A percentile compares a stretch with the other conserved stretches of the same genome.
phyloP scores from a whole-genome alignment of 768 basidiomycete species.

The Termitomyces sp. region DNA sequence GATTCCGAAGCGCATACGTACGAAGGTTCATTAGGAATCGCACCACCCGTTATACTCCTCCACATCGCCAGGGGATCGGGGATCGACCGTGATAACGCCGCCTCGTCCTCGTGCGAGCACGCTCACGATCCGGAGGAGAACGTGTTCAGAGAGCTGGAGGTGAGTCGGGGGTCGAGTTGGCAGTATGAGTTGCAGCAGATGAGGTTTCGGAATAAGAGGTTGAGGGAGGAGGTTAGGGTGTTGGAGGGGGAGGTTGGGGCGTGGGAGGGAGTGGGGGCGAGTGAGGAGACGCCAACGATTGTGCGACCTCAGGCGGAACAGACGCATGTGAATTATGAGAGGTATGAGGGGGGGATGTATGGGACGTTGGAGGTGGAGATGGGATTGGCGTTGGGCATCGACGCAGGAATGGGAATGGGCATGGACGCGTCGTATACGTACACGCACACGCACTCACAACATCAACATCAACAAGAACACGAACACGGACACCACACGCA shows the following conservation, averaged over 20 bases:
- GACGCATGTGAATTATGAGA: background rate
- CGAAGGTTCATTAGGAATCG: slow-evolving; percentile 26
- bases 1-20: slow-evolving; percentile 9
- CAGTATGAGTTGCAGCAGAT: slow-evolving; percentile 91
- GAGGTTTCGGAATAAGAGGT: slow-evolving; percentile 62
- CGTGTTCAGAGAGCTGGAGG: slow-evolving; percentile 73
- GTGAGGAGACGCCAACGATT: background rate
- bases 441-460: background rate
- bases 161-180: slow-evolving; percentile 74
- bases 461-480: background rate
- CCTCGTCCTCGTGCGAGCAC: background rate
- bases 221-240: slow-evolving; percentile 50
- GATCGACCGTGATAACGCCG: slow-evolving; percentile 5
- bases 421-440: too few species aligned
- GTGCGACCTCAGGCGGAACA: background rate
- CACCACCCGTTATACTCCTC: slow-evolving; percentile 32
- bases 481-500: too few species aligned
- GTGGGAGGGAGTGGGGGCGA: background rate
- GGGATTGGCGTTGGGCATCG: background rate
- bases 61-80: slow-evolving; percentile 29
- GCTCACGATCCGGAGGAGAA: slow-evolving; percentile 21
- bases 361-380: background rate
- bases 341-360: background rate
- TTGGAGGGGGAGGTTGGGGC: slow-evolving; percentile 22
- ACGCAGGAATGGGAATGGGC: background rate